Evolutionary conservation across 257 asterid genomes (phyloP), one percentile per base, ranked within the genome.

Genomic region (Solanum ossicruentum): DNA sequence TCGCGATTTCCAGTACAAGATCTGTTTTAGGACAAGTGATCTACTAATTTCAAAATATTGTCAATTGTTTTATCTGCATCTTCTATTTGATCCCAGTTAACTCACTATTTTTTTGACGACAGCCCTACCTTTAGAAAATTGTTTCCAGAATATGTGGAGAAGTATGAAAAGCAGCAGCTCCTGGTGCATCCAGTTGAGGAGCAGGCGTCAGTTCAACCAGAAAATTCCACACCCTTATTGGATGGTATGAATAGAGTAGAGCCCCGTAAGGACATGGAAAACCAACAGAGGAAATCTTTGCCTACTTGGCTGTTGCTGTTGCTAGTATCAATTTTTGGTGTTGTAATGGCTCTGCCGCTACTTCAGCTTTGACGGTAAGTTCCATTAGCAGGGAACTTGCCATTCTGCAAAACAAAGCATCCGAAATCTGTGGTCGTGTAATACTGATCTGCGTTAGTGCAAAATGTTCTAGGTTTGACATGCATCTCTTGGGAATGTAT

Each of bases 331-430:
- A 78, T 92, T 81, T 92, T 95, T 86, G 98, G 92, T 82, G 91
- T 88, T 69, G 92, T 97, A 26, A 95, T 97, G 99, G 96, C 98
- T 28, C 89, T 97, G 73, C 99, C 99, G 82, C 89, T 97, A 85
- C 94, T 93, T 89, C 98, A 93, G 87, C 94, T 92, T 79, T 95
- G 92, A 88, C 18, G 73, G 70, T 23, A 21, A 77, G 47, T 77
- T 77, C 60, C 61, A 77, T 23, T 77, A 26, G 63, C 61, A 77
- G 63, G 63, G 17, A 75, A 49, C 43, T 13, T 23, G 6, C 6
- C 15, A 23, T 23, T 8, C 21, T 15, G 0, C 49, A 75, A 60
- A 75, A 21, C 81, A 49, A 23, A 75, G 21, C 5, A 23, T 23
- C 61, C 23, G 10, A 75, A 23, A 23, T 15, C 61, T 77, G 45